Conservation (phyloP, 1,284 basidiomycete species). For the Irpex sp. region DNA sequence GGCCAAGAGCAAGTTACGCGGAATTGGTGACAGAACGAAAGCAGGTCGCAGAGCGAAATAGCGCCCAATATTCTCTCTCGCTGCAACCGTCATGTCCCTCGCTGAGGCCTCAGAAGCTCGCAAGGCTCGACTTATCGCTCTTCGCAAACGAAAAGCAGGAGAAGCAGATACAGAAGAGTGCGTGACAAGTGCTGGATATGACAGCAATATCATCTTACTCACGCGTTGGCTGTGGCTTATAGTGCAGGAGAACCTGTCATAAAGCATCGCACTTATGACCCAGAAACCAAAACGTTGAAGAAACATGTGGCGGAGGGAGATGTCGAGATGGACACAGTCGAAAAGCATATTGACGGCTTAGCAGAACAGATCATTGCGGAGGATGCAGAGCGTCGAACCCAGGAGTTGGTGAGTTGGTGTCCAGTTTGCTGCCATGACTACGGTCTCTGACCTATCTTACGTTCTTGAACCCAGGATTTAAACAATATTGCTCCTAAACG, state of each 20-base stretch:
- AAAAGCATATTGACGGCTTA: constrained; percentile 80
- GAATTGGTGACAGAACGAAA: not conserved
- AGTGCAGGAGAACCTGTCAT: constrained; percentile 45
- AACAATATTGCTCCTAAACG: constrained; percentile 97
- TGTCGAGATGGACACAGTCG: constrained; percentile 76
- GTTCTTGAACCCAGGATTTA: constrained; percentile 62
- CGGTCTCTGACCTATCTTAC: constrained; percentile 1
- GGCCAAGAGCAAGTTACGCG: not conserved
- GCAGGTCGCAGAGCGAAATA: not conserved
- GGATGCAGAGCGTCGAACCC: constrained; percentile 79
- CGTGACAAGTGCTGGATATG: constrained; percentile 15
- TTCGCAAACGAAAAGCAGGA: constrained; percentile 76
- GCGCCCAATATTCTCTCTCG: not conserved
- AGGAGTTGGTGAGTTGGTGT: constrained; percentile 73
- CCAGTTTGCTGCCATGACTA: not conserved
- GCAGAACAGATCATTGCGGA: constrained; percentile 82
- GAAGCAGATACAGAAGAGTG: constrained; percentile 41
- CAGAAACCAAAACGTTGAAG: constrained; percentile 72
- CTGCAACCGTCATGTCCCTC: constrained; percentile 58
- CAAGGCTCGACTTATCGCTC: constrained; percentile 79
- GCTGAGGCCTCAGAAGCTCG: constrained; percentile 83
- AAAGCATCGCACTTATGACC: constrained; percentile 83
- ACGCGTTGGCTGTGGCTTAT: not conserved
- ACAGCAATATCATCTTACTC: constrained; percentile 1
- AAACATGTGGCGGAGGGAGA: constrained; percentile 54